Conservation (phyloP, 495 filamentous ascomycete species). For the Immersiella caudata region DNA sequence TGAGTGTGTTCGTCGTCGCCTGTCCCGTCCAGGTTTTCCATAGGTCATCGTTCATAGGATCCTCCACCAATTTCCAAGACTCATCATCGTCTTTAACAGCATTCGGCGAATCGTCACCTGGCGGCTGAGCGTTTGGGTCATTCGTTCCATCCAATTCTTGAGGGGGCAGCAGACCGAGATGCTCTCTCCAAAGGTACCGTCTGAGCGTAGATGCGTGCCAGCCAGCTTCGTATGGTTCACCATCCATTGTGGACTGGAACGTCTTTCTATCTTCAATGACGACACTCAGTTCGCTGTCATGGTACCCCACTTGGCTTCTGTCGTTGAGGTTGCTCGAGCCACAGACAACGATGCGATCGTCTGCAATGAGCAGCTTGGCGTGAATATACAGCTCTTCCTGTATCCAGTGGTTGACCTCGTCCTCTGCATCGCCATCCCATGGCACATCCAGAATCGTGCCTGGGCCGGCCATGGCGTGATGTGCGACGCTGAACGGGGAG, state of each 20-base stretch:
- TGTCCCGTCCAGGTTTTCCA: constrained; percentile 83
- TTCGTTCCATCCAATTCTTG: constrained; percentile 70
- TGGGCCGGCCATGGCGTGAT: constrained; percentile 76
- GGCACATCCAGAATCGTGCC: constrained; percentile 66
- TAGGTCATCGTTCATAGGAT: constrained; percentile 76
- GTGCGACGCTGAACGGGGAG: constrained; percentile 71
- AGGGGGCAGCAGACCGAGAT: constrained; percentile 78
- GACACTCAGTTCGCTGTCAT: constrained; percentile 90
- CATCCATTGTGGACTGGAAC: constrained; percentile 78
- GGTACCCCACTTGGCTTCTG: constrained; percentile 83
- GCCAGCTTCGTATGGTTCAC: constrained; percentile 71
- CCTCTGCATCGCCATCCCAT: constrained; percentile 69
- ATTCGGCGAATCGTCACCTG: constrained; percentile 70
- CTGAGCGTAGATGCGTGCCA: constrained; percentile 79
- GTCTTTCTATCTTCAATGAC: constrained; percentile 83
- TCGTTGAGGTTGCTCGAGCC: constrained; percentile 93
- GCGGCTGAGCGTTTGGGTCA: constrained; percentile 81
- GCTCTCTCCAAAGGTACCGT: constrained; percentile 88
- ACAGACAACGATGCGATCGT: constrained; percentile 80
- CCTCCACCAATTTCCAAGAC: constrained; percentile 75
- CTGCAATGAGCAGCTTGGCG: constrained; percentile 82
- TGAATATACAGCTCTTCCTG: constrained; percentile 97
- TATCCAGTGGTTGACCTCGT: constrained; percentile 82
- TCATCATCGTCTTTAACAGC: constrained; percentile 62
- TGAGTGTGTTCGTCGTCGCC: constrained; percentile 76